Conservation (phyloP, 306 rosid species). For the Dicorynia guianensis region DNA sequence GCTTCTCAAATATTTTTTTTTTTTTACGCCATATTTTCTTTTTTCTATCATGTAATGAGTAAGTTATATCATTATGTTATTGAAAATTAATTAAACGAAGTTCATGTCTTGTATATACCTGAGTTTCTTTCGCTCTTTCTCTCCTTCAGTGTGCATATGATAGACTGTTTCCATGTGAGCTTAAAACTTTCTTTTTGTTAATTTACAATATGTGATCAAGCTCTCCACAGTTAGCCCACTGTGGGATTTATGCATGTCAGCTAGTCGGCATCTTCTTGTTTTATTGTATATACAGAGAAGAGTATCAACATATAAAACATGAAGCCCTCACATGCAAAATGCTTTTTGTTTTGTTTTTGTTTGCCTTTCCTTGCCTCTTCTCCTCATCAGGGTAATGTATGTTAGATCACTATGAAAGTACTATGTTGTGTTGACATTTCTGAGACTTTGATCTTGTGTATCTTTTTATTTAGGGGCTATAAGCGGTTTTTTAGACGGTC, state of each 20-base stretch:
- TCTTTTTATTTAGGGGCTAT: constrained; percentile 59
- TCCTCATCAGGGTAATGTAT: not conserved
- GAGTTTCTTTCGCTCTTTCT: too few species aligned
- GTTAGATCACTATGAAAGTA: not conserved
- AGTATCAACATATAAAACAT: not conserved
- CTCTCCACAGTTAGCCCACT: not conserved
- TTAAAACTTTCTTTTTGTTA: not conserved
- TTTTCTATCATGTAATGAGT: too few species aligned
- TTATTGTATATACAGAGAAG: not conserved
- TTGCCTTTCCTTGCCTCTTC: not conserved
- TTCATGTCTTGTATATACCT: too few species aligned
- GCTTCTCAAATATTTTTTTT: not conserved
- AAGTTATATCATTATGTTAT: not conserved
- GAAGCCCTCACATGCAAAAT: not conserved
- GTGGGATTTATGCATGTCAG: too few species aligned
- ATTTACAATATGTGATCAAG: not conserved
- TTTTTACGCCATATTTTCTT: not conserved
- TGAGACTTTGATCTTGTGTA: not conserved
- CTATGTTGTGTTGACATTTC: constrained; percentile 1
- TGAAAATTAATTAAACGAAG: too few species aligned
- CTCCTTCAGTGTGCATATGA: not conserved
- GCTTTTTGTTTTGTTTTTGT: not conserved
- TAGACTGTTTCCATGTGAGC: not conserved
- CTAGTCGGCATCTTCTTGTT: not conserved
- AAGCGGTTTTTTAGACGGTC: constrained; percentile 67